Base-by-base conservation (phyloP, 805 yeast species). In the Yamadazyma philogaea region DNA sequence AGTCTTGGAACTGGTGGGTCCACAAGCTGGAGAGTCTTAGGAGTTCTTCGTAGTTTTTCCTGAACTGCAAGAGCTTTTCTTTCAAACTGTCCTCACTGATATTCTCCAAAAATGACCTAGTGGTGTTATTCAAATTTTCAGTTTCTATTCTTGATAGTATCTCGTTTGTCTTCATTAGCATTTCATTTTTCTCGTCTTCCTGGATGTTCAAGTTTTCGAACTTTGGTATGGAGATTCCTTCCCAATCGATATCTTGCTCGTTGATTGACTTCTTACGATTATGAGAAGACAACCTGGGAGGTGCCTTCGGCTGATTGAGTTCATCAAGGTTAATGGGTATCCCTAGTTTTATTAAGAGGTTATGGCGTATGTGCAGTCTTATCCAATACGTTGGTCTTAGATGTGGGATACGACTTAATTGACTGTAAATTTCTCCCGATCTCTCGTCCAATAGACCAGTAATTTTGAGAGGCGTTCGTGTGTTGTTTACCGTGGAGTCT, bases 271-370 rank as follows among this genome's bases (percentile, higher is more conserved):
- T 54, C 33, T 53, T 43, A 21, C 63, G 21, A 14, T 17, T 32
- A 22, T 19, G 24, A 17, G 42, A 30, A 30, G 44, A 24, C 8
- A 8, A 19, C 6, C 11, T 19, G 16, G 16, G 14, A 5, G 22
- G n/a, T 3, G 39, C 2, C 15, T 32, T 28, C 14, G 49, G 28
- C 27, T 46, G 42, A 3, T 47, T 49, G 16, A 69, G 36, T 45
- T 82, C 85, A 57, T 82, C 88, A 12, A 82, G 64, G 52, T 83
- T 82, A 31, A 85, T 75, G 0, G 95, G 95, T 2, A 87, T 74
- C 1, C 90, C 89, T 34, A 87, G 64, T 21, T 80, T 75, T 15
- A 82, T 66, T 24, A 84, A 66, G 24, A 87, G 60, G 50, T 77
- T 79, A 51, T 84, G 76, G 39, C 89, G 75, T 18, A 84, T 72